A percentile compares a stretch with the other conserved stretches of the same genome.
Conservation (phyloP, 1,139 yeast species). For the Saccharomyces hybrid region DNA sequence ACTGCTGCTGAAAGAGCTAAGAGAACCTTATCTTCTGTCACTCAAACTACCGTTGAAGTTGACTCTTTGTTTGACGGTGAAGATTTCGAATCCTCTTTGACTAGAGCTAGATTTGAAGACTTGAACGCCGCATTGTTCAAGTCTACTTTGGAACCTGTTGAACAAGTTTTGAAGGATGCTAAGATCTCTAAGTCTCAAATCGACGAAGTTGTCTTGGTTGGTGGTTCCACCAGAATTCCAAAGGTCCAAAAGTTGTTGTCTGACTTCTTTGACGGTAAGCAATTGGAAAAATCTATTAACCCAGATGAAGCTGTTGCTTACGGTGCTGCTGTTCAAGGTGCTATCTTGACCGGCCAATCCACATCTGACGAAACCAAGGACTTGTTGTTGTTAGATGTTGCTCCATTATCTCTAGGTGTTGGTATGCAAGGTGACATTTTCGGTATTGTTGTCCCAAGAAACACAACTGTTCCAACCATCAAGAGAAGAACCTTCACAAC, state of each 20-base stretch:
- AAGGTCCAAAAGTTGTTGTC: conserved; percentile 95
- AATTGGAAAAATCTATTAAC: conserved; percentile 92
- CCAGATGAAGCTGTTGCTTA: conserved; percentile 98
- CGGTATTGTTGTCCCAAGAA: conserved; percentile 99
- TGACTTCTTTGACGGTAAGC: conserved; percentile 97
- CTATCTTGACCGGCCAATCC: conserved; percentile 95
- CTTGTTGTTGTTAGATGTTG: conserved; percentile 93
- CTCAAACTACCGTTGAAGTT: conserved; percentile 94
- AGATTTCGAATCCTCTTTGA: conserved; percentile 92
- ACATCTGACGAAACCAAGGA: conserved; percentile 96
- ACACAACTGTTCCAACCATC: conserved; percentile 99
- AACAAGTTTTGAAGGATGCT: conserved; percentile 94
- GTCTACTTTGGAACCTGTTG: conserved; percentile 94
- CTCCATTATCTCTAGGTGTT: conserved; percentile 98
- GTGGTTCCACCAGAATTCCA: conserved; percentile 99
- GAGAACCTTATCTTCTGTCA: conserved; percentile 95
- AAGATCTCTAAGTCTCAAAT: conserved; percentile 82
- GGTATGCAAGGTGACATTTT: conserved; percentile 99
- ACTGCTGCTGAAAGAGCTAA: conserved; percentile 99
- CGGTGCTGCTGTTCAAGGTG: conserved; percentile 99
- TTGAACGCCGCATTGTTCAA: conserved; percentile 92
- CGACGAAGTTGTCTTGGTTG: conserved; percentile 95
- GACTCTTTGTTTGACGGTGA: conserved; percentile 95
- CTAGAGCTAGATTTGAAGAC: conserved; percentile 99
- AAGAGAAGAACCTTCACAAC: conserved; percentile 99